Base-by-base conservation (phyloP, 2,329 filamentous ascomycete genomes). In the Emergomyces pasteurianus region DNA sequence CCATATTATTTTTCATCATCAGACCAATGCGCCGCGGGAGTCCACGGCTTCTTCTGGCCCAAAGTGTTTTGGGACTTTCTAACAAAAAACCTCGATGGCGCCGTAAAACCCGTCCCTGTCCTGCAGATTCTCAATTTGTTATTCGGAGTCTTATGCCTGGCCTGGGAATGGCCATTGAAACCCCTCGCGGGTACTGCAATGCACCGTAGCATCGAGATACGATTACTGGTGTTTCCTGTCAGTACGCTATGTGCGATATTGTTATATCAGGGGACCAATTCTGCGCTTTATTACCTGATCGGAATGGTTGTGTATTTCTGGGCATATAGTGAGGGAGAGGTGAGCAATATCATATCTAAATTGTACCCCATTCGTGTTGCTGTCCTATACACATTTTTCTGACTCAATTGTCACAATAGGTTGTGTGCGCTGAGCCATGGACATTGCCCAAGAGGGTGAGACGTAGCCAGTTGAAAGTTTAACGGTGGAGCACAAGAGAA, bases 1-100 rank as follows among this genome's bases (percentile, higher is more conserved):
- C 53, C 59, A 61, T 60, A 36, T 9, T 53, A 34, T 47, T 38
- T 9, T 53, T 18, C 53, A 23, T 46, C 38, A 9, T 52, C 70
- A 96, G 91, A 96, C 74, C 94, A 99, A 83, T 76, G 96, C 65
- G 85, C 81, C 63, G 91, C 91, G 63, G 86, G 88, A 18, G 78
- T 99, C 61, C 84, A 95, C 77, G 86, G 84, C 70, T 96, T 94
- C 82, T 92, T 99, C 83, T 99, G 92, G 91, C 94, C 94, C 66
- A 99, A 99, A 75, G 87, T 99, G 72, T 95, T 99, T 78, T 99
- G 89, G 88, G 94, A 99, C 76, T 96, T 96, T 74, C 77, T 94
- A 66, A 96, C 92, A 63, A 91, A 90, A 71, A 91, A 90, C 68
- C 85, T 99, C 68, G 90, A 99, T 72, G 81, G 79, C 60, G 89